Percentiles rank a stretch among this genome's conserved stretches.
phyloP scores from a whole-genome alignment of 2,329 filamentous ascomycete species.

The Shiraia sp. region DNA sequence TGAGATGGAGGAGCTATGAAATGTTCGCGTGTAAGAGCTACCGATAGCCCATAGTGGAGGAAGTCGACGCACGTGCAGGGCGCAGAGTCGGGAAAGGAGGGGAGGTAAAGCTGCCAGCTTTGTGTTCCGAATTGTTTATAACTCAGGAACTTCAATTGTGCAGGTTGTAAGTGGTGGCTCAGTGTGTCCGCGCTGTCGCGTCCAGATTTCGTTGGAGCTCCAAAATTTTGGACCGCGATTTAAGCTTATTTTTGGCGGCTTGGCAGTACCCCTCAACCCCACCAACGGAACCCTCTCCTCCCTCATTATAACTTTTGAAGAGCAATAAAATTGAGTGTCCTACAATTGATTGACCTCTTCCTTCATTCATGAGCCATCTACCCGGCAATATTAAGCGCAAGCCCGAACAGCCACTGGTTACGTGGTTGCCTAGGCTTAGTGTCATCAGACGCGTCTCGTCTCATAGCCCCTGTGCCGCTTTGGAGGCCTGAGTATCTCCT shows the following conservation, averaged over 20 bases:
- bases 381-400: constrained; percentile 5
- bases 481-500: constrained; percentile 8
- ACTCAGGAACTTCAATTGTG: not conserved
- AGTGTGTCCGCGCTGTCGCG: constrained; percentile 8
- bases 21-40: constrained; percentile 27
- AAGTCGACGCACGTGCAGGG: constrained; percentile 17
- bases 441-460: constrained; percentile 26
- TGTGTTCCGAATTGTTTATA: not conserved
- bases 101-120: constrained; percentile 25
- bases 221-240: constrained; percentile 28
- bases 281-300: too few relatives aligned
- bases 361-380: too few relatives aligned
- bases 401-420: constrained; percentile 13
- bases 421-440: constrained; percentile 28
- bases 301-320: too few relatives aligned
- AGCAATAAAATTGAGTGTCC: too few relatives aligned
- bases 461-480: constrained; percentile 19
- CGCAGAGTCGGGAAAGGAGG: constrained; percentile 23
- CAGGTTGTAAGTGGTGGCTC: not conserved
- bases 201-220: constrained; percentile 13
- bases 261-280: not conserved
- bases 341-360: too few relatives aligned
- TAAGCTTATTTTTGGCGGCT: constrained; percentile 41
- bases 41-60: constrained; percentile 26
- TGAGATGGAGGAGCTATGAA: constrained; percentile 23